phyloP scores from a whole-genome alignment of 2,329 filamentous ascomycete genomes.

The Aspergillus fischeri region DNA sequence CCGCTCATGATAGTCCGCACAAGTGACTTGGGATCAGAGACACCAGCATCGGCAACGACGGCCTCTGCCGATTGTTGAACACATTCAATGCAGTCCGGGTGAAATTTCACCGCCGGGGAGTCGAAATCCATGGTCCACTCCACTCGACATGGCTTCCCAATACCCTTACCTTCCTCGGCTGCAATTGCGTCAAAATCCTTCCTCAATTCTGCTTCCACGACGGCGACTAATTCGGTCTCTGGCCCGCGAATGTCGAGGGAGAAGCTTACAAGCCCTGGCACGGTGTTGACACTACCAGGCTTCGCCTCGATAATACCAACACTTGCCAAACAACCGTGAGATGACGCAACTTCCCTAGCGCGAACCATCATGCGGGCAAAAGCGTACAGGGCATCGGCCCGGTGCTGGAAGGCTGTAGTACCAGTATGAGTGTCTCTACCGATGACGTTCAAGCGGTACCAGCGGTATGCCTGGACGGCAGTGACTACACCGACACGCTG shows the following conservation, averaged over 20 bases:
- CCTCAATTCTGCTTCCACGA: conserved; percentile 55
- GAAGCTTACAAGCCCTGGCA: conserved; percentile 64
- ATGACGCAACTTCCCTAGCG: conserved; percentile 59
- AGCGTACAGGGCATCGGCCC: conserved; percentile 65
- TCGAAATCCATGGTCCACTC: conserved; percentile 60
- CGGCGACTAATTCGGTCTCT: conserved; percentile 52
- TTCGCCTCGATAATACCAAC: conserved; percentile 65
- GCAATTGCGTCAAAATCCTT: conserved; percentile 59
- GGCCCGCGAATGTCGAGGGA: conserved; percentile 63
- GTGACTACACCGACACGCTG: conserved; percentile 66
- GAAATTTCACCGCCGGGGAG: conserved; percentile 59
- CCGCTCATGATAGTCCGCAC: conserved; percentile 56
- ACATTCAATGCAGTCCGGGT: conserved; percentile 62
- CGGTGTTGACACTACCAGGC: conserved; percentile 69
- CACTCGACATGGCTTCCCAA: conserved; percentile 50
- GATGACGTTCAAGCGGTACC: conserved; percentile 64
- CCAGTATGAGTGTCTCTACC: conserved; percentile 71
- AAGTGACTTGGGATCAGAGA: conserved; percentile 37
- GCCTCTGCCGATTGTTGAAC: conserved; percentile 58
- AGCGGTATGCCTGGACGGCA: conserved; percentile 71
- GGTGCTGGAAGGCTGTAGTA: conserved; percentile 64
- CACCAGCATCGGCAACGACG: conserved; percentile 51
- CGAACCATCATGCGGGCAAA: conserved; percentile 65
- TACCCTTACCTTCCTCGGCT: conserved; percentile 51
- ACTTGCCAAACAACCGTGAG: conserved; percentile 59